Evolutionary conservation across 163 green algal species (phyloP), one percentile per base, ranked within the genome.

Genomic region (Coccomyxa subellipsoidea): DNA sequence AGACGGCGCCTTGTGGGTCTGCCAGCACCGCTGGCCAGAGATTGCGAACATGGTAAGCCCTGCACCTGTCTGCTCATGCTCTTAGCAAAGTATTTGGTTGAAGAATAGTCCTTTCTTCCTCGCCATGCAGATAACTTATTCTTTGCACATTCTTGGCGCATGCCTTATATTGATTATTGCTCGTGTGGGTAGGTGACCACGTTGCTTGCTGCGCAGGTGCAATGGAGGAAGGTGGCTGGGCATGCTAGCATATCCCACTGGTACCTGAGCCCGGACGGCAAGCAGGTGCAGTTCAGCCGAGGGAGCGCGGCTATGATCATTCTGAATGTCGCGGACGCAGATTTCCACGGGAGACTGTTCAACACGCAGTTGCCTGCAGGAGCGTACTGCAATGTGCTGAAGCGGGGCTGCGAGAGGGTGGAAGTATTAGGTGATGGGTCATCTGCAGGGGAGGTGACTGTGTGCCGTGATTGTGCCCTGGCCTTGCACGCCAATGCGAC

Each of bases 271-370:
- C 21, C 31, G 10, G n/a, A 32, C 66, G 21, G 32, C 7, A 32
- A 73, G 66, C 66, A 73, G 66, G 66, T 73, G 66, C 66, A 73
- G 7, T 73, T 73, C 66, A 73, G 66, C n/a, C 5, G 66, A 8
- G 66, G 66, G 66, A 73, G 4, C 4, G 66, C 66, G 18, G 66
- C 66, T 4, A 73, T 73, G 66, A 73, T 73, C 18, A 35, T 73
- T 23, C 2, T 73, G 18, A 73, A 73, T 23, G n/a, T 73, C 8
- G 66, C 21, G 66, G n/a, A 73, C 29, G 27, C 27, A 34, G 66
- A 32, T 0, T 73, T 73, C 27, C 66, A 73, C 32, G 66, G 66
- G 29, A 27, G 4, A 8, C 66, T 73, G 2, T 73, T 35, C n/a
- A 34, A 73, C 66, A 73, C 66, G 27, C 27, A 36, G 66, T 23